These are phyloP conservation scores for Cornus suecica DNA, from an alignment of 148 eudicot genomes.

Conservation along the genomic window DNA sequence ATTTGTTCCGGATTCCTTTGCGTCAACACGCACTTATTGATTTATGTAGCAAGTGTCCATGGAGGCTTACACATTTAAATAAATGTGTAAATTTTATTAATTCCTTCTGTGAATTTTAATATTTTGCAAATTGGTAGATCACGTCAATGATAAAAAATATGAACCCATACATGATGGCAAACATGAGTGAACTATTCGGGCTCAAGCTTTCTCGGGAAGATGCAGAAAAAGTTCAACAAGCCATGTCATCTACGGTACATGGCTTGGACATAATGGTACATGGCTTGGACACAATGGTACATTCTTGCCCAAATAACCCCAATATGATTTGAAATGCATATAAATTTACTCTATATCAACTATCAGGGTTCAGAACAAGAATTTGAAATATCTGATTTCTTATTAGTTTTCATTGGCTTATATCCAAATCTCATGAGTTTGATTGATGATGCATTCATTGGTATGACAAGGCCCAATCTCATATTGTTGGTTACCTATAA, in stretches of 20 bases:
- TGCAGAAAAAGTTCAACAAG: conserved; percentile 95
- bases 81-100: background rate
- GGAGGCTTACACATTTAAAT: too few relatives aligned
- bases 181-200: conserved; percentile 96
- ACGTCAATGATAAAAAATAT: conserved; percentile 88
- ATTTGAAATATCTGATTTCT: background rate
- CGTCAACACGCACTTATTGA: background rate
- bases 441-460: background rate
- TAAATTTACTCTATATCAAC: background rate
- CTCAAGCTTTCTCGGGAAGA: conserved; percentile 85
- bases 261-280: conserved; percentile 73
- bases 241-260: conserved; percentile 89
- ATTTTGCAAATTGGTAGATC: conserved; percentile 44
- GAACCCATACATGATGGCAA: conserved; percentile 99
- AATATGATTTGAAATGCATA: background rate
- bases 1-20: conserved; percentile 18
- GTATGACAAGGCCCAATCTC: background rate
- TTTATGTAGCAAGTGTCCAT: background rate
- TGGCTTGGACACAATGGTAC: too few relatives aligned
- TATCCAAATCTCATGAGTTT: background rate
- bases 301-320: conserved; percentile 8
- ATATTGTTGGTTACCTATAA: background rate
- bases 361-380: background rate
- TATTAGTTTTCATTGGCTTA: background rate
- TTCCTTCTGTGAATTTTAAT: background rate